phyloP scores from a whole-genome alignment of 78 protist genomes.

The Chrysochromulina tobinii region DNA sequence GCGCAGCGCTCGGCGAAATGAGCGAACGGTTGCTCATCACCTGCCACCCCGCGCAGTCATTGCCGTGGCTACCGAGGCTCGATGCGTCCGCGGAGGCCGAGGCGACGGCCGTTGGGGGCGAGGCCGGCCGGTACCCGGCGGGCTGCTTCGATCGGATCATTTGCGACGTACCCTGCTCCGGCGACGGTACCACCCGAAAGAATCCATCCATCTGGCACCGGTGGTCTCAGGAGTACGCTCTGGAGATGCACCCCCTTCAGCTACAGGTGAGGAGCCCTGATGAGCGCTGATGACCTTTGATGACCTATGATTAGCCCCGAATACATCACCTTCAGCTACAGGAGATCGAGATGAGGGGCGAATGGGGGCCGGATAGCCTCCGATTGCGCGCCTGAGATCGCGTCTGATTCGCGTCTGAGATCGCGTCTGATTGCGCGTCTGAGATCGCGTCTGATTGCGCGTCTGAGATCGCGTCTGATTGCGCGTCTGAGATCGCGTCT shows the following conservation, averaged over 20 bases:
- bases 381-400: no score
- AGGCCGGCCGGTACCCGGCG: neutral
- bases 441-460: no score
- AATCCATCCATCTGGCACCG: slow-evolving; percentile 78
- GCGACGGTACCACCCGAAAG: slow-evolving; percentile 97
- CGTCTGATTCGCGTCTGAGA: no score
- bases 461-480: no score
- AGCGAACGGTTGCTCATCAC: neutral
- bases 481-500: no score
- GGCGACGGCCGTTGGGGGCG: neutral
- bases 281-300: no score
- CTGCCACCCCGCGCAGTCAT: slow-evolving; percentile 29
- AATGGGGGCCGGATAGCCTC: no score
- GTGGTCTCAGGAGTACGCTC: slow-evolving; percentile 68
- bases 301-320: no score
- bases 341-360: no score
- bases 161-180: slow-evolving; percentile 96
- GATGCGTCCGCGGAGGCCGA: no score
- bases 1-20: neutral
- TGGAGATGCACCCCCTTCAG: slow-evolving; percentile 75
- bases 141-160: slow-evolving; percentile 85
- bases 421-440: no score
- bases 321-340: no score
- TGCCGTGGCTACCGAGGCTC: neutral
- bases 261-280: neutral